Evolutionary conservation across 1,284 basidiomycete species (phyloP), one percentile per base, ranked within the genome.

Genomic region (Sporisorium iseilematis-ciliati): DNA sequence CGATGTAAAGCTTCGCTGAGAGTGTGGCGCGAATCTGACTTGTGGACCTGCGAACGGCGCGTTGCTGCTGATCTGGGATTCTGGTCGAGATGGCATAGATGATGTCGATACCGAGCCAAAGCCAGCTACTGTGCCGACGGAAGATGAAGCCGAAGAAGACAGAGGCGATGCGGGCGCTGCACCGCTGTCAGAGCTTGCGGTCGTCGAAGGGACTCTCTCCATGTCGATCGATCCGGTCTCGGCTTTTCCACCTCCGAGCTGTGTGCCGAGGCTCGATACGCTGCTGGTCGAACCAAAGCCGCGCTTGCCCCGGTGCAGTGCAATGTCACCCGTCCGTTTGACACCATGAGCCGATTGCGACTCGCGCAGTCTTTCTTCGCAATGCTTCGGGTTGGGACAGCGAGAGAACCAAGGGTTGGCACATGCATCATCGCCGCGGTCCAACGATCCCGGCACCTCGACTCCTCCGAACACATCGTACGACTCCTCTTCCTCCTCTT

Each of bases 351-450:
- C 46, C 16, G 23, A 20, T n/a, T 31, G 55, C 14, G 66, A 69
- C 29, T 63, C 60, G 33, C 55, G 29, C 50, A 51, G 35, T 2
- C 35, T n/a, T 25, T 62, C 64, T 26, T 60, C 57, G 52, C 71
- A 65, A 51, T 77, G 77, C 38, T 59, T 70, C 16, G 80, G 78
- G 41, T 78, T 80, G 35, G 80, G 78, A 48, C 80, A 82, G 6
- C 80, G 69, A 16, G 66, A 75, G 68, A 73, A 82, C 72, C 75
- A 80, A 10, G 80, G 80, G 42, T 82, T 82, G 26, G 12, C 35
- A 41, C 57, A 65, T 10, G 80, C 68, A 46, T 82, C 80, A 35
- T 79, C 78, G 40, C 78, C 80, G 18, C 71, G 62, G 55, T 82
- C 80, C 14, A 80, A 57, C 31, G 70, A 72, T 31, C 75, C 67